Evolutionary conservation across 352 stramenopile genomes (phyloP).

Genomic region (Pythium brachiatum): DNA sequence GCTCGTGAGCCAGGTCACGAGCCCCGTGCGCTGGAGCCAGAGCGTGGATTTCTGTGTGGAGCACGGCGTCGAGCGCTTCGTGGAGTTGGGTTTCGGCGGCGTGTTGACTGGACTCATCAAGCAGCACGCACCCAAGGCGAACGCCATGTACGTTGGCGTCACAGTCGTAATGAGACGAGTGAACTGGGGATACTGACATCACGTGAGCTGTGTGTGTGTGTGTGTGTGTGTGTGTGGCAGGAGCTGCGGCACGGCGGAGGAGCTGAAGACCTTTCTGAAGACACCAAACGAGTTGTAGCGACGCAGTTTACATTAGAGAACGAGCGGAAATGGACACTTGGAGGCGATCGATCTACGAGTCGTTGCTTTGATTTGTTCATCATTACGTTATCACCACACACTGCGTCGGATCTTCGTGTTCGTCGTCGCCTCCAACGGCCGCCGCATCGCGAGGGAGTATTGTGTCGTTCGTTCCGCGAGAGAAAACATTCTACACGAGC

Average conservation of each 20-base stretch:
- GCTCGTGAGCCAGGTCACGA: conserved; percentile 61
- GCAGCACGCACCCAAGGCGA: conserved; percentile 48
- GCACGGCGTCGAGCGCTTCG: conserved; percentile 43
- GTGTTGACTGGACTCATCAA: conserved; percentile 76
- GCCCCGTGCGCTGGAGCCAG: conserved; percentile 73
- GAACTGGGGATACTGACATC: background rate
- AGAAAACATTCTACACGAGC: conserved; percentile 16
- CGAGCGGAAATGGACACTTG: background rate
- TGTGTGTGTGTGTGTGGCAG: conserved; percentile 19
- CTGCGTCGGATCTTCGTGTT: background rate
- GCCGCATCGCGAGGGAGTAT: background rate
- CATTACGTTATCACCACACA: conserved; percentile 14
- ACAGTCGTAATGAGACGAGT: background rate
- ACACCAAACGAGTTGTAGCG: background rate
- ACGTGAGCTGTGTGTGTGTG: background rate
- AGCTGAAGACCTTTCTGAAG: conserved; percentile 52
- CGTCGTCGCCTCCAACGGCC: background rate
- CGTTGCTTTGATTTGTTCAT: conserved; percentile 6
- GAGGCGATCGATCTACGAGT: conserved; percentile 14
- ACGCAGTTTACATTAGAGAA: background rate
- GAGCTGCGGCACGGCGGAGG: conserved; percentile 56
- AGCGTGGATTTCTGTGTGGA: conserved; percentile 74
- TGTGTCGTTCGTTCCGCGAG: background rate
- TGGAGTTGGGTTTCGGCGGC: conserved; percentile 69
- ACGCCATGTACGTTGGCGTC: conserved; percentile 24